A percentile compares a stretch with the other conserved stretches of the same genome.
Evolutionary conservation across 768 basidiomycete species (phyloP).

Genomic region (Hypholoma fasciculare): DNA sequence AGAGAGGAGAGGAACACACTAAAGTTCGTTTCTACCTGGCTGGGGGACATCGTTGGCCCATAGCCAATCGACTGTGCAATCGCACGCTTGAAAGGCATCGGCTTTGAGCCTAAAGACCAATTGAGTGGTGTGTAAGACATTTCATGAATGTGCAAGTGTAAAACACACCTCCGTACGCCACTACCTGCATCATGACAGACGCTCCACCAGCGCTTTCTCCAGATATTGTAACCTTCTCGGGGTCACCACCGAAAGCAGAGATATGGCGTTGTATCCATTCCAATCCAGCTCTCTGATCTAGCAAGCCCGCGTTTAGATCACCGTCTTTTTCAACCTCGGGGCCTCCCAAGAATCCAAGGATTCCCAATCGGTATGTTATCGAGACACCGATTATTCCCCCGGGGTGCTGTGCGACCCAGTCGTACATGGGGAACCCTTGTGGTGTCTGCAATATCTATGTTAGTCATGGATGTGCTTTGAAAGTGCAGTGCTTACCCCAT

Average conservation of each 20-base stretch:
- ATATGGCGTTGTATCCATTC: constrained; percentile 61
- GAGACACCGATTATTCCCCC: constrained; percentile 36
- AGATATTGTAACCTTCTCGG: constrained; percentile 35
- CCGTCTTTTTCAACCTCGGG: constrained; percentile 30
- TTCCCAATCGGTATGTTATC: constrained; percentile 39
- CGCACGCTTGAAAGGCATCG: constrained; percentile 37
- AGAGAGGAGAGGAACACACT: constrained; percentile 20
- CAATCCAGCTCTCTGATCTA: constrained; percentile 43
- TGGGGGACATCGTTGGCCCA: constrained; percentile 32
- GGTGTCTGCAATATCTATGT: constrained; percentile 30
- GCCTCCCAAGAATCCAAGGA: constrained; percentile 42
- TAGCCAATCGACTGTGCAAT: constrained; percentile 46
- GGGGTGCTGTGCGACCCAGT: constrained; percentile 44
- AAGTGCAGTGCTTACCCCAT: constrained; percentile 19
- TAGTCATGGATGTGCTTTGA: not conserved
- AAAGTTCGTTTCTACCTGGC: constrained; percentile 29
- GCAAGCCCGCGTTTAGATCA: constrained; percentile 41
- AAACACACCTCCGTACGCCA: constrained; percentile 40
- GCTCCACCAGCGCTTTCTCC: constrained; percentile 54
- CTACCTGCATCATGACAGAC: constrained; percentile 43
- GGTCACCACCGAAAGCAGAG: constrained; percentile 55
- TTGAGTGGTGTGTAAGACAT: not conserved
- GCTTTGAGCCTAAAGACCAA: constrained; percentile 24
- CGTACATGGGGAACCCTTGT: constrained; percentile 47
- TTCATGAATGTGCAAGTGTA: too few species aligned